Evolutionary conservation across 441 rosid species (phyloP).

Genomic region (Gossypium gossypioides): DNA sequence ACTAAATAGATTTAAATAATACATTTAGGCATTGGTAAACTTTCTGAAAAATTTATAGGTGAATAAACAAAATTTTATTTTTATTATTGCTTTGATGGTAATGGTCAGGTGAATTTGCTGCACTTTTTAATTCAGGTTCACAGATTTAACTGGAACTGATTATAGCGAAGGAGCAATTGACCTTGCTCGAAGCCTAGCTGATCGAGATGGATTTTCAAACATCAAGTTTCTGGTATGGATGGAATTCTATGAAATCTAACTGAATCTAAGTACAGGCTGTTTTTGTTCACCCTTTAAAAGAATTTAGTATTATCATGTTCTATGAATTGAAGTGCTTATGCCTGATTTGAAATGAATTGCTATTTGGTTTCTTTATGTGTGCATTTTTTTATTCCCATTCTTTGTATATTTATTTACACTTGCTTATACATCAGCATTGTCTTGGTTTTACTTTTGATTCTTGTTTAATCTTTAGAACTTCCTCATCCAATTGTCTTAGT

Average conservation of each 20-base stretch:
- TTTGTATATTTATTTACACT: not conserved
- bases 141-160: constrained; percentile 79
- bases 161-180: constrained; percentile 82
- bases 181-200: constrained; percentile 74
- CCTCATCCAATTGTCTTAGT: not conserved
- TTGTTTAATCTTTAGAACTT: not conserved
- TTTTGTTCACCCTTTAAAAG: not conserved
- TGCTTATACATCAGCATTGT: not conserved
- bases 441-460: not conserved
- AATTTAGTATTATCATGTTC: not conserved
- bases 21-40: not conserved
- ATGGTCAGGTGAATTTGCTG: not conserved
- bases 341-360: not conserved
- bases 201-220: constrained; percentile 60
- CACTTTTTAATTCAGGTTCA: constrained; percentile 44
- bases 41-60: not conserved
- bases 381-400: not conserved
- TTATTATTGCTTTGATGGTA: not conserved
- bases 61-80: not conserved
- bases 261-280: not conserved
- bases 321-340: not conserved
- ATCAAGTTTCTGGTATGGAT: constrained; percentile 62
- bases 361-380: not conserved
- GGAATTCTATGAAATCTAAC: constrained; percentile 8
- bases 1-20: not conserved